Evolutionary conservation across 2,329 filamentous ascomycete genomes (phyloP).

Genomic region (Colletotrichum nymphaeae): DNA sequence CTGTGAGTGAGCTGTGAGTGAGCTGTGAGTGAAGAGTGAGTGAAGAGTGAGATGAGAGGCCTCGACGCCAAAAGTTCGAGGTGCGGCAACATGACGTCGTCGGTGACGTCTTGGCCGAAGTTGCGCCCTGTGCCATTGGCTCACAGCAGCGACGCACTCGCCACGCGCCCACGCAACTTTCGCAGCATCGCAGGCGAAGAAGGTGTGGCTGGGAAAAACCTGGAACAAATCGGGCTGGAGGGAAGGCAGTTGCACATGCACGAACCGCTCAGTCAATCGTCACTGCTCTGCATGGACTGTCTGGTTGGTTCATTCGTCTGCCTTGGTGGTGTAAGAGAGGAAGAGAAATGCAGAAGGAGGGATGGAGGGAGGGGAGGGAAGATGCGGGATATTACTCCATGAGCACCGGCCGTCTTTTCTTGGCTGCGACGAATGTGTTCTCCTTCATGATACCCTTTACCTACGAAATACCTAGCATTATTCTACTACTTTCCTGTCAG

Average conservation of each 20-base stretch:
- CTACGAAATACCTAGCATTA: neutral
- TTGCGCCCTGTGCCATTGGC: slow-evolving; percentile 19
- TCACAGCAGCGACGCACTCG: slow-evolving; percentile 25
- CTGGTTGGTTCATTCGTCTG: neutral
- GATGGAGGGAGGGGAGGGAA: neutral
- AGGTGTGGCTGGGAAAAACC: slow-evolving; percentile 36
- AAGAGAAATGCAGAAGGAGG: neutral
- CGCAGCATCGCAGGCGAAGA: neutral
- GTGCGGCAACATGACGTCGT: slow-evolving; percentile 33
- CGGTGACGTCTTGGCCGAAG: slow-evolving; percentile 31
- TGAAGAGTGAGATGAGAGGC: neutral
- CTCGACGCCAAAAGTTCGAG: neutral
- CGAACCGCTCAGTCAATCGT: slow-evolving; percentile 28
- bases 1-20: too few species aligned
- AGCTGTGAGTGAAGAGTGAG: neutral
- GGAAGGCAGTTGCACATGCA: slow-evolving; percentile 9
- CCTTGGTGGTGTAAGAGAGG: neutral
- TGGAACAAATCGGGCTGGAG: slow-evolving; percentile 9
- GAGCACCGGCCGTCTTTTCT: neutral
- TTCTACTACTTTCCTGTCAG: neutral
- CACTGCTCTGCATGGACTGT: slow-evolving; percentile 12
- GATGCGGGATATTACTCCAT: slow-evolving; percentile 2
- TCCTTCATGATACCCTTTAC: neutral
- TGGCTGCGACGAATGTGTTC: neutral
- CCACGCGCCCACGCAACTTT: slow-evolving; percentile 20